Base-by-base conservation (phyloP, 23 red algal species). In the Cyanidium caldarium region DNA sequence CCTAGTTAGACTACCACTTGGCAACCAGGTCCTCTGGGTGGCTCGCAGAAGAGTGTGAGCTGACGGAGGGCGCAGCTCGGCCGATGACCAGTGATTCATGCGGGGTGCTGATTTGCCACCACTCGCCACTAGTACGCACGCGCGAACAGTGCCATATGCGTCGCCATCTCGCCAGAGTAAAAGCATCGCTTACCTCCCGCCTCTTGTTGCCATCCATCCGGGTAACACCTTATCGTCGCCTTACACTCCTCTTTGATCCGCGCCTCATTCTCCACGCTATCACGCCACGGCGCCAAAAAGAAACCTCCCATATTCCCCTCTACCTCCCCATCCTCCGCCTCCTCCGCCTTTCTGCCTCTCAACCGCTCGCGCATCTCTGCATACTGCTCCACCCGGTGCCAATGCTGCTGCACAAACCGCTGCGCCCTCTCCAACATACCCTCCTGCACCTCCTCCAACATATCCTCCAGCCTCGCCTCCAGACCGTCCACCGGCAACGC, bases 71-170 rank as follows among this genome's bases (percentile, higher is more conserved):
- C n/a, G n/a, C n/a, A n/a, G n/a, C n/a, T n/a, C n/a, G n/a, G n/a
- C n/a, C n/a, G n/a, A n/a, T n/a, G n/a, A n/a, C n/a, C n/a, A n/a
- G n/a, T n/a, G n/a, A n/a, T n/a, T n/a, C n/a, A n/a, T n/a, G n/a
- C n/a, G n/a, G n/a, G n/a, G n/a, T n/a, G n/a, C n/a, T n/a, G n/a
- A n/a, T n/a, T n/a, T n/a, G n/a, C n/a, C n/a, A n/a, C n/a, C n/a
- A n/a, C n/a, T n/a, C n/a, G n/a, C n/a, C n/a, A n/a, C n/a, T 61
- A 81, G 69, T 88, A 96, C 25, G 83, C 73, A 35, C 91, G 73
- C 2, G 84, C 82, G 57, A 96, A 96, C 25, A 96, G 37, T 15
- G 91, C 91, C 79, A 96, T 96, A 38, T 96, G 91, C 7, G 91
- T 96, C 35, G 91, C 91, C n/a, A 78, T 83, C 33, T 85, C 83